These are phyloP conservation scores for Xylaria venustula DNA, from an alignment of 495 filamentous ascomycete species.

Conservation along the genomic window DNA sequence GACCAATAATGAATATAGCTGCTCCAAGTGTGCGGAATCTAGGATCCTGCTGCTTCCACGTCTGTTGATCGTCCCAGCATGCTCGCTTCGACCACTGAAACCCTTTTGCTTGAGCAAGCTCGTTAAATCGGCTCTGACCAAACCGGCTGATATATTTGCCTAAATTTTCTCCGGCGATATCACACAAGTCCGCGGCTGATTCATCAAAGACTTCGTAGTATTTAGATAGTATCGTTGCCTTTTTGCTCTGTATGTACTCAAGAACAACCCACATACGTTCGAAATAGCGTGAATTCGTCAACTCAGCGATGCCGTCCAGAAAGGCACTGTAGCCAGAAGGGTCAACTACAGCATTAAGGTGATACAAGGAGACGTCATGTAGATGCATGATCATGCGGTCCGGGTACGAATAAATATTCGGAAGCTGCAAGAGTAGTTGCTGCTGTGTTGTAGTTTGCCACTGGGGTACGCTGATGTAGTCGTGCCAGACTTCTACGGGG, in stretches of 20 bases:
- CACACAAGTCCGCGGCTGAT: background rate
- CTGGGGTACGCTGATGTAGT: background rate
- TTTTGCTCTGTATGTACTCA: constrained; percentile 1
- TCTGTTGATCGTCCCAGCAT: constrained; percentile 3
- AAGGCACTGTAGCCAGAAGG: background rate
- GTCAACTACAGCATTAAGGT: background rate
- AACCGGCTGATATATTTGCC: background rate
- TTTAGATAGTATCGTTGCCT: background rate
- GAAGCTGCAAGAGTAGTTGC: background rate
- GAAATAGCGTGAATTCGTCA: background rate
- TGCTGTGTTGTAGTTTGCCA: background rate
- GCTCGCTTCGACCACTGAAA: constrained; percentile 2
- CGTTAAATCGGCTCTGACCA: constrained; percentile 1
- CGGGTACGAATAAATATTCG: background rate
- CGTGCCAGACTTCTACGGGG: background rate
- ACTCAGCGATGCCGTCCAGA: background rate
- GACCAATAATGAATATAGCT: constrained; percentile 1
- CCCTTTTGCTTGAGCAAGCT: background rate
- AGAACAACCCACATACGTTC: constrained; percentile 1
- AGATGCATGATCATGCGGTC: constrained; percentile 1
- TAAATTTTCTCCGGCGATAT: background rate
- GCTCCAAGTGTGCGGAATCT: background rate
- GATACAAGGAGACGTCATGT: background rate
- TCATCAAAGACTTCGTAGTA: background rate
- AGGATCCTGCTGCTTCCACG: background rate